Evolutionary conservation across 495 filamentous ascomycete species (phyloP).

Genomic region (Aspergillus taichungensis): DNA sequence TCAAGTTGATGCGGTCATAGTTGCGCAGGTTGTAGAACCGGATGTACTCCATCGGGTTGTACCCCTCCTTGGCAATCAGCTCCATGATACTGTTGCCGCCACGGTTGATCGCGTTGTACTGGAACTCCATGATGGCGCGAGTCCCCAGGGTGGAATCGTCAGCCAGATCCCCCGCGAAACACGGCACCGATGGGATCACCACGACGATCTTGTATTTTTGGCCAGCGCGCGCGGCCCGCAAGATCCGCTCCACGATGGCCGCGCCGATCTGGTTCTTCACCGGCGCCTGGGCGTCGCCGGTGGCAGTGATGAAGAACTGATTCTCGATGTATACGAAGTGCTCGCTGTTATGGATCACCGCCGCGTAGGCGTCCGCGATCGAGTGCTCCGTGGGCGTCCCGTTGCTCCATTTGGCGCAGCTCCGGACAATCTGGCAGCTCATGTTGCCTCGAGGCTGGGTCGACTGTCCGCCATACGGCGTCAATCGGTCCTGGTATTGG

Average conservation of each 20-base stretch:
- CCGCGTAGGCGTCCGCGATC: constrained; percentile 80
- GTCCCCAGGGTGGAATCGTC: constrained; percentile 75
- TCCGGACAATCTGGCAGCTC: constrained; percentile 60
- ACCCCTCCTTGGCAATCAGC: constrained; percentile 57
- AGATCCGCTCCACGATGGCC: constrained; percentile 79
- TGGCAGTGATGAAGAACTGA: constrained; percentile 96
- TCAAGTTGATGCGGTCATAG: constrained; percentile 83
- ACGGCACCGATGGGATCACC: constrained; percentile 80
- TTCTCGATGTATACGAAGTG: constrained; percentile 96
- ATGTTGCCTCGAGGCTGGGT: constrained; percentile 39
- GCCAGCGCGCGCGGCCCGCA: constrained; percentile 61
- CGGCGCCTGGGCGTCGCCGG: constrained; percentile 62
- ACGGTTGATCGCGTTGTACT: constrained; percentile 84
- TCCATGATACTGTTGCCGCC: constrained; percentile 84
- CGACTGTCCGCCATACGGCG: constrained; percentile 16
- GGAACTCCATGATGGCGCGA: constrained; percentile 93
- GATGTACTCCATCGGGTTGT: constrained; percentile 73
- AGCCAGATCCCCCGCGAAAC: constrained; percentile 80
- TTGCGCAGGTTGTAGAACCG: constrained; percentile 92
- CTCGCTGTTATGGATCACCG: constrained; percentile 67
- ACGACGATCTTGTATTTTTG: constrained; percentile 80
- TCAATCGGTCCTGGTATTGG: constrained; percentile 36
- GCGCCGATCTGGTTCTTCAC: constrained; percentile 82
- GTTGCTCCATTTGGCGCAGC: constrained; percentile 63
- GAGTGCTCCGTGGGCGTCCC: constrained; percentile 70